phyloP scores from a whole-genome alignment of 169 alveolate genomes.

The Cryptosporidium muris region DNA sequence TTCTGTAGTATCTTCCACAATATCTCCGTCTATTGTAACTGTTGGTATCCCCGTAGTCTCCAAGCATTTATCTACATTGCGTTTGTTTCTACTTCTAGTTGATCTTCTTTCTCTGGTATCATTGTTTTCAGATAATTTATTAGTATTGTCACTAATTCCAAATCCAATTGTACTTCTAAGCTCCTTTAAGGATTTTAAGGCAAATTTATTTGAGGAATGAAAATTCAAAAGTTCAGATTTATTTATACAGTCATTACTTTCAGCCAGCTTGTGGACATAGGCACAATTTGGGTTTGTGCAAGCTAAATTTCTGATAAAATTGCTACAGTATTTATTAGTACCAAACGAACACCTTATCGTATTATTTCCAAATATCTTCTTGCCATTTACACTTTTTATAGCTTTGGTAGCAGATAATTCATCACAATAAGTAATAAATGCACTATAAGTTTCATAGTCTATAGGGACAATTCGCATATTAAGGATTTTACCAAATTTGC shows the following conservation, averaged over 20 bases:
- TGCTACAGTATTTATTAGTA: constrained; percentile 92
- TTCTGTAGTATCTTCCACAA: too few relatives aligned
- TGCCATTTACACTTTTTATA: constrained; percentile 88
- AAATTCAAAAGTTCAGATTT: constrained; percentile 62
- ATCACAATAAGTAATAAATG: constrained; percentile 89
- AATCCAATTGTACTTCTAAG: constrained; percentile 5
- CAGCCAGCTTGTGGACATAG: constrained; percentile 88
- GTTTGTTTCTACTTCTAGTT: background rate
- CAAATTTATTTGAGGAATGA: constrained; percentile 65
- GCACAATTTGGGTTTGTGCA: constrained; percentile 91
- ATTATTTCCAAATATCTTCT: constrained; percentile 84
- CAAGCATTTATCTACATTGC: background rate
- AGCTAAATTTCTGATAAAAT: constrained; percentile 84
- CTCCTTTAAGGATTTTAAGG: constrained; percentile 40
- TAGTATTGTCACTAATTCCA: background rate
- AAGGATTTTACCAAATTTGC: constrained; percentile 87
- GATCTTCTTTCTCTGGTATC: constrained; percentile 1
- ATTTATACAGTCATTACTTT: constrained; percentile 68
- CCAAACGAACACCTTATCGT: constrained; percentile 91
- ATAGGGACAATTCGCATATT: constrained; percentile 85
- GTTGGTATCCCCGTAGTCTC: background rate
- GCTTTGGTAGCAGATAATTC: constrained; percentile 90
- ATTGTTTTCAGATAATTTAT: background rate
- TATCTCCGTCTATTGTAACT: too few relatives aligned
- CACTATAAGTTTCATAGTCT: constrained; percentile 89